Evolutionary conservation across 2,329 filamentous ascomycete species (phyloP), one percentile per base, ranked within the genome.

Genomic region (Paradendryphiella salina): DNA sequence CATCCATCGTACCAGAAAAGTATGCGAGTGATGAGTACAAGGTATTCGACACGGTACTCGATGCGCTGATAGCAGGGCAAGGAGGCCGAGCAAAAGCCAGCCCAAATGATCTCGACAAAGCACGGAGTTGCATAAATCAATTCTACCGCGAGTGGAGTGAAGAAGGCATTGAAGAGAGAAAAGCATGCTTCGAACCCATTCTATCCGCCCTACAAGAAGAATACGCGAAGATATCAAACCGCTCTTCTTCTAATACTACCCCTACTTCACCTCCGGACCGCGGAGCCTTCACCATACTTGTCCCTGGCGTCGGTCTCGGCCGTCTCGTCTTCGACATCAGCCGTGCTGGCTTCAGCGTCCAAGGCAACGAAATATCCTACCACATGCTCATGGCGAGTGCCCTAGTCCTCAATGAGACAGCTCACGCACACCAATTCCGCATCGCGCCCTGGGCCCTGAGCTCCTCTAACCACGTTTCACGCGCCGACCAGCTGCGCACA

Each of bases 341-440:
- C 68, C 77, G 77, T 21, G 78, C 77, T 1, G 92, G 94, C 9
- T 95, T 85, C 71, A 76, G 82, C 9, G 83, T 85, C 0, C 91
- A 96, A 72, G 93, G 93, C 21, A 97, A 96, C 68, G 78, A 99
- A 74, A 96, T 97, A 55, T 96, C 92, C 2, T 97, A 96, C 68
- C 94, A 99, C 72, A 90, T 96, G 71, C 82, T 99, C n/a, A 80
- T 97, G 50, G 90, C 90, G 1, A 95, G 89, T 50, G 83, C 82
- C 56, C 84, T 89, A 67, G 82, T 92, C 13, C 82, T 92, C 39
- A 92, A 93, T 71, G 80, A 79, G 62, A 89, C 86, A 4, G 63
- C 77, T 0, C 67, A 72, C 1, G 82, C 81, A 0, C 80, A 80
- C 13, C 80, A 88, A 54, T 90, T 91, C 73, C 84, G 79, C 7